A percentile compares a stretch with the other conserved stretches of the same genome.
phyloP scores from a whole-genome alignment of 176 grass and related monocot species.

The Zoysia japonica region DNA sequence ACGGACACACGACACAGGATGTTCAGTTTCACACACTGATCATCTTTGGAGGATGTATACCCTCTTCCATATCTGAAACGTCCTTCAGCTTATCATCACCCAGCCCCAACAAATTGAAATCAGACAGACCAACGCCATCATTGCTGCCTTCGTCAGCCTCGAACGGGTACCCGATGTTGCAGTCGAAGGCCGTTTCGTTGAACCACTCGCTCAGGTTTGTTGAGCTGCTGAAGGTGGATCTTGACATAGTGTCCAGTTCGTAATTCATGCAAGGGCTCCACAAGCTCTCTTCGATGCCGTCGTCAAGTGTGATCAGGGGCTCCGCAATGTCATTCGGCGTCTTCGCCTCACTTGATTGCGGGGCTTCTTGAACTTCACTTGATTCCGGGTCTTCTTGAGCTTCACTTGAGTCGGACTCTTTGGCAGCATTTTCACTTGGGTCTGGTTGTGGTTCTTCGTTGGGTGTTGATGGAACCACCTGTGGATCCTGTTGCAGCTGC shows the following conservation, averaged over 20 bases:
- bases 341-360: neutral
- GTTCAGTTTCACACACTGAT: conserved; percentile 57
- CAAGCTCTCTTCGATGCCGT: conserved; percentile 30
- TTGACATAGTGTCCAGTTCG: conserved; percentile 28
- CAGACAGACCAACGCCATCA: conserved; percentile 14
- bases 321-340: neutral
- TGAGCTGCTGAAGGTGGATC: conserved; percentile 23
- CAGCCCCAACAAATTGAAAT: conserved; percentile 35
- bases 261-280: conserved; percentile 58
- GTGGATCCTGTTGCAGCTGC: conserved; percentile 38
- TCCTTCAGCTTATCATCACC: conserved; percentile 27
- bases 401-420: conserved; percentile 17
- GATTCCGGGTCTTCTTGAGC: too few relatives aligned
- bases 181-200: conserved; percentile 35
- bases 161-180: conserved; percentile 44
- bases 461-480: conserved; percentile 33
- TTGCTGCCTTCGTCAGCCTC: conserved; percentile 39
- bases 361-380: conserved; percentile 19
- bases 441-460: conserved; percentile 45
- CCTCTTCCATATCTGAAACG: conserved; percentile 20
- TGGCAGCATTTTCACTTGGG: conserved; percentile 6
- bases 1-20: neutral
- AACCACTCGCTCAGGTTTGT: conserved; percentile 43
- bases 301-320: neutral
- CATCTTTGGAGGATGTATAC: conserved; percentile 41